Evolutionary conservation across 768 basidiomycete species (phyloP), one percentile per base, ranked within the genome.

Genomic region (Pilatotrama ljubarskyi): DNA sequence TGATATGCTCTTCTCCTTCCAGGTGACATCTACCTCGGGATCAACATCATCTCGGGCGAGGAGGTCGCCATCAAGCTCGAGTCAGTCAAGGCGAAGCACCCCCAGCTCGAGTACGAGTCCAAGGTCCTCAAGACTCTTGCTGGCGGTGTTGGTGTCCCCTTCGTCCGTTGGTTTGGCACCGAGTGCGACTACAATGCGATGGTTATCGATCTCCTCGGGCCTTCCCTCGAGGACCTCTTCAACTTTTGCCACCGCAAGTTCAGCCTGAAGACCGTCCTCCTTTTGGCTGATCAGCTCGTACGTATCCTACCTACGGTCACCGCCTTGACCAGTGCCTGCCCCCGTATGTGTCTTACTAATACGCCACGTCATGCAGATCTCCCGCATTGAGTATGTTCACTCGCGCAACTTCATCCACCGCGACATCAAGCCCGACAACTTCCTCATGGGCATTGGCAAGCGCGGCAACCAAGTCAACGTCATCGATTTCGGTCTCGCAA

Each of bases 11-110:
- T 60, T 59, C 42, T 40, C 42, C 18, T 22, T 37, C 22, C 46
- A 96, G 96, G 95, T 76, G 96, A 98, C 74, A 98, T 99, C 77
- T 98, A 98, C 75, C 92, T 98, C 63, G 97, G 97, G 58, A 96
- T 97, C 76, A 99, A 98, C 83, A 98, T 99, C 80, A 98, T 98
- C 73, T 98, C 96, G 17, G 96, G 96, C 24, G 97, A 99, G 74
- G 97, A 98, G 74, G 96, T 98, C 62, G 97, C 95, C 73, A 99
- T 99, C 84, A 99, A 99, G 78, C 92, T 99, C 69, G 97, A 99
- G 78, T 98, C 96, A 1, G 94, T 98, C 75, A 99, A 99, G 77
- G 97, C 97, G 67, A 99, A 99, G 76, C 97, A 99, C 68, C 97
- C 97, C n/a, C 97, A 99, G 77, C 90, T 99, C 70, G 97, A 99